Conservation (phyloP, 116 monocot species). For the Phalaenopsis hybrid region DNA sequence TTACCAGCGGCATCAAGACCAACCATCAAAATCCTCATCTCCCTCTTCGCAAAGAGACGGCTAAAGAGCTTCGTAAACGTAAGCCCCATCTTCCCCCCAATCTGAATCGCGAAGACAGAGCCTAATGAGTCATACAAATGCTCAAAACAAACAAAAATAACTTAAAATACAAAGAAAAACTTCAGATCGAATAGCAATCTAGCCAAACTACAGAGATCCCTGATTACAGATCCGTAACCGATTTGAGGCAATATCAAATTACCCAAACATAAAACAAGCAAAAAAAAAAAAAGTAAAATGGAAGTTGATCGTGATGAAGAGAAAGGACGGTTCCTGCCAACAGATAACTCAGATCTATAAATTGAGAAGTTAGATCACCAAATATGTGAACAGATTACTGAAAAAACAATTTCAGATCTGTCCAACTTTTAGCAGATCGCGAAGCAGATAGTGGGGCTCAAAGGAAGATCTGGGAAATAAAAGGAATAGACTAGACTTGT, state of each 20-base stretch:
- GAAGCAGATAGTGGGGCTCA: background rate
- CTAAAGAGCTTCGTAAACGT: slow-evolving; percentile 69
- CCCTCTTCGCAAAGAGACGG: slow-evolving; percentile 66
- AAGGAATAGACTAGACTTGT: background rate
- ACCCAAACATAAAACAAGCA: too few relatives aligned
- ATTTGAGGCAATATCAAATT: background rate
- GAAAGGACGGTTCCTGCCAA: background rate
- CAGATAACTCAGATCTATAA: background rate
- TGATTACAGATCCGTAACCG: background rate
- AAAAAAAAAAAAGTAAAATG: background rate
- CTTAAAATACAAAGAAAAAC: background rate
- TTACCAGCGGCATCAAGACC: slow-evolving; percentile 73
- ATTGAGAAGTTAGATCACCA: background rate
- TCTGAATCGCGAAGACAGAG: background rate
- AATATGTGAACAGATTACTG: background rate
- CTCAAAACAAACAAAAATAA: background rate
- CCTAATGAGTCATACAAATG: background rate
- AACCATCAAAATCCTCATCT: slow-evolving; percentile 79
- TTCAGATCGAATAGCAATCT: background rate
- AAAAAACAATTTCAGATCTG: background rate
- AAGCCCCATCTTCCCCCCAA: slow-evolving; percentile 43
- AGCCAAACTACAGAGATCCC: background rate
- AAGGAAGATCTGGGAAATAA: background rate
- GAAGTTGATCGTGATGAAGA: background rate
- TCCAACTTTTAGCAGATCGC: background rate